These are phyloP conservation scores for Camillea tinctor DNA, from an alignment of 2,329 filamentous ascomycete species.

Conservation along the genomic window DNA sequence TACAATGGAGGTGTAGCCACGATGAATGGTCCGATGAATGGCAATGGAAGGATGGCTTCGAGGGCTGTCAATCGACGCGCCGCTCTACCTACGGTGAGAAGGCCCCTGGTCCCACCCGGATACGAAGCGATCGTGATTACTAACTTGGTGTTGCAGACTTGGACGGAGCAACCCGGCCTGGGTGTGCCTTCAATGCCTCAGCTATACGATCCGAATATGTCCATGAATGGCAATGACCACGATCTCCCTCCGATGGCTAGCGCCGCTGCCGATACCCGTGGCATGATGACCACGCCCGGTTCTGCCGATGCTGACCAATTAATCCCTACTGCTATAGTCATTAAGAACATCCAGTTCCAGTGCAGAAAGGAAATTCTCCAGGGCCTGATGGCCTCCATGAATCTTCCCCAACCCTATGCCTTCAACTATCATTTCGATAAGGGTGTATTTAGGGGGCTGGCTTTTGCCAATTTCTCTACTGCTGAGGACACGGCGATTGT, in stretches of 20 bases:
- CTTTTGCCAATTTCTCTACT: conserved; percentile 97
- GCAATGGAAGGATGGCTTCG: conserved; percentile 51
- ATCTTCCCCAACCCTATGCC: conserved; percentile 90
- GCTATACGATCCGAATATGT: conserved; percentile 35
- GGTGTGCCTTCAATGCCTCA: conserved; percentile 41
- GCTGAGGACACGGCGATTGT: conserved; percentile 90
- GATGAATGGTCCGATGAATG: conserved; percentile 63
- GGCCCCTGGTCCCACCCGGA: conserved; percentile 13
- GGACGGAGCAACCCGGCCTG: conserved; percentile 49
- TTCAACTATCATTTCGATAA: conserved; percentile 99
- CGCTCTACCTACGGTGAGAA: conserved; percentile 72
- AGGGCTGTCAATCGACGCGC: conserved; percentile 54
- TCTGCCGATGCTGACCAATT: conserved; percentile 74
- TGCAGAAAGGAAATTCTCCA: conserved; percentile 96
- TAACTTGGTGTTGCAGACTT: conserved; percentile 38
- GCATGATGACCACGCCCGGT: conserved; percentile 42
- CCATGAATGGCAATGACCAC: conserved; percentile 40
- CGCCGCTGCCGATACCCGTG: conserved; percentile 38
- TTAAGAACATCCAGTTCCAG: conserved; percentile 99
- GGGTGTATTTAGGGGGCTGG: conserved; percentile 90
- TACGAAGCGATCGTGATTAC: conserved; percentile 7
- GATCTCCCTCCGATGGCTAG: conserved; percentile 32
- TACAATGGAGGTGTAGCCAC: conserved; percentile 65
- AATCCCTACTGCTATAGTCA: conserved; percentile 96
- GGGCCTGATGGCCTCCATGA: conserved; percentile 89